Base-by-base conservation (phyloP, 257 asterid genomes). In the Capsicum pubescens region DNA sequence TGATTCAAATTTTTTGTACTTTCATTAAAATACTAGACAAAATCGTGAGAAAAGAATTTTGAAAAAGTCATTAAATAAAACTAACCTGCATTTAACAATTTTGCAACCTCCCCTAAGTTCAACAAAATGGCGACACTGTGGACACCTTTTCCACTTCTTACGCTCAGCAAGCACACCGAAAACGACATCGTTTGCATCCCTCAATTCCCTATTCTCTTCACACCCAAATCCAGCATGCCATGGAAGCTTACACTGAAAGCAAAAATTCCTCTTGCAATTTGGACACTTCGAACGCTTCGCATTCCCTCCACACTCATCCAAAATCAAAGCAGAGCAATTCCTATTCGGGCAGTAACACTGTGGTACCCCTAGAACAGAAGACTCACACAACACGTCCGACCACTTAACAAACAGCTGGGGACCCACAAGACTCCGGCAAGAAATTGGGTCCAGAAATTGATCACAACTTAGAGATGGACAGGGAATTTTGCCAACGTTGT, bases 201-300 rank as follows among this genome's bases (percentile, higher is more conserved):
- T 88, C 32, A 71, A 11, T 58, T 85, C 89, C 64, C 85, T 87
- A 58, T 88, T 87, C 88, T 94, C 95, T 55, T 86, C 89, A 80
- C 96, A 91, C 83, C 85, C 85, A 63, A 92, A 88, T 83, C 96
- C 91, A 8, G 92, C 88, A 48, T 92, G 96, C 94, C 96, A 91
- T 48, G 79, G 86, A 83, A 81, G 79, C 87, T 89, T 85, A 64
- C 97, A 92, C 84, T 87, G 59, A 59, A 95, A 93, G 84, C 98
- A 95, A 74, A 95, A 87, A 63, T 36, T 44, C 42, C 86, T 79
- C 87, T 86, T 90, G 71, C 98, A 95, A 19, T 58, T 82, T 16
- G 98, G 95, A 44, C 98, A 95, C 57, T 52, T 68, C 7, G 91
- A 88, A 79, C 86, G 90, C 89, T 48, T 87, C 87, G 74, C 86